Conservation (phyloP, 176 grass and related monocot species). For the Oryza glumipatula region DNA sequence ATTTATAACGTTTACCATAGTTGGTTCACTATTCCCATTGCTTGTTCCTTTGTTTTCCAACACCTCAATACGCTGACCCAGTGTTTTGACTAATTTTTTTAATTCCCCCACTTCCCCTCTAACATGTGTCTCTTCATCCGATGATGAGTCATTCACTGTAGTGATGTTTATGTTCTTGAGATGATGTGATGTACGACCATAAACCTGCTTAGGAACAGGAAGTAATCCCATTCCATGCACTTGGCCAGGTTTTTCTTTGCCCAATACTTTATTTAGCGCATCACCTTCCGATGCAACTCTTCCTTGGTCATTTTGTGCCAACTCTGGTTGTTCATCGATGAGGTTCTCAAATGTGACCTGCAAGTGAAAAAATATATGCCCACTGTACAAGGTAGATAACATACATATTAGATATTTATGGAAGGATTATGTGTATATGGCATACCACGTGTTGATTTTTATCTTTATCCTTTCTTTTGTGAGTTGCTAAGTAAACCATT, state of each 20-base stretch:
- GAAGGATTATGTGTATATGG: neutral
- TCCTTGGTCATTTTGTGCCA: neutral
- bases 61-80: too few relatives aligned
- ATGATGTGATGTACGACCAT: neutral
- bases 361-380: neutral
- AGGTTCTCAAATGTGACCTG: neutral
- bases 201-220: neutral
- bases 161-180: neutral
- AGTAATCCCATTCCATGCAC: neutral
- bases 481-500: neutral
- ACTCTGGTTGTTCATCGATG: neutral
- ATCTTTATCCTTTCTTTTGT: neutral
- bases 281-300: slow-evolving; percentile 39
- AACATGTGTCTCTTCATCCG: neutral
- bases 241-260: neutral
- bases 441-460: neutral
- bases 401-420: neutral
- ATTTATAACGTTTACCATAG: too few relatives aligned
- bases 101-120: too few relatives aligned
- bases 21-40: too few relatives aligned
- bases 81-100: too few relatives aligned
- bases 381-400: neutral
- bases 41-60: too few relatives aligned
- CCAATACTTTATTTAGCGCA: slow-evolving; percentile 24
- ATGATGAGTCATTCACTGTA: neutral